Base-by-base conservation (phyloP, 148 eudicot species). In the Camellia granthamiana region DNA sequence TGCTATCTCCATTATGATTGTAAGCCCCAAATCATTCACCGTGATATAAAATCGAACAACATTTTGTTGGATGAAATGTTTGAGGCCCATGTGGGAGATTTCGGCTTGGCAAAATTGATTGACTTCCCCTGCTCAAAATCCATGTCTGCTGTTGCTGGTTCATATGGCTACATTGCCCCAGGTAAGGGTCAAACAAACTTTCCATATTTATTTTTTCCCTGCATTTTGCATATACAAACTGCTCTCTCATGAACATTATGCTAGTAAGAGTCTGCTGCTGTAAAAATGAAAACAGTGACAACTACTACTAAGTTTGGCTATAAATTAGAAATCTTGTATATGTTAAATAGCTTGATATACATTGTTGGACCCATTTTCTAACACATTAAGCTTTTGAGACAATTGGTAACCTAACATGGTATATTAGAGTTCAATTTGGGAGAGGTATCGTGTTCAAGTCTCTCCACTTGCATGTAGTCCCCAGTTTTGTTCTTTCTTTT, bases 101-200 rank as follows among this genome's bases (percentile, higher is more conserved):
- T 93, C 52, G 97, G 98, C 60, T 81, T 95, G 88, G 98, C 98
- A 2, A 95, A 95, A 88, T 84, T 95, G 76, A 87, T 95, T 47
- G 98, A 93, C 83, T 84, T 91, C 84, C 91, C 98, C 0, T 81
- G 85, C 52, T 89, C 97, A 5, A 90, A 88, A 86, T 93, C 98
- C 60, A 91, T 91, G 90, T 91, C 98, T 68, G 93, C 92, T 47
- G 89, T 95, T 80, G 98, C 98, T 78, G 98, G 98, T 74, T 95
- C 98, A 15, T 95, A 91, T 75, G 98, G 98, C 84, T 95, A 95
- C 88, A 95, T 95, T 81, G 97, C 98, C 67, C 98, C 98, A 68
- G 97, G 98, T 95, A 88, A 83, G 79, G 46, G 3, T 77, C 80
- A 19, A 41, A 15, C 16, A 49, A 49, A 38, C 19, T 7, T 19